phyloP scores from a whole-genome alignment of 805 yeast species.

The Gaillardinia entomophila region DNA sequence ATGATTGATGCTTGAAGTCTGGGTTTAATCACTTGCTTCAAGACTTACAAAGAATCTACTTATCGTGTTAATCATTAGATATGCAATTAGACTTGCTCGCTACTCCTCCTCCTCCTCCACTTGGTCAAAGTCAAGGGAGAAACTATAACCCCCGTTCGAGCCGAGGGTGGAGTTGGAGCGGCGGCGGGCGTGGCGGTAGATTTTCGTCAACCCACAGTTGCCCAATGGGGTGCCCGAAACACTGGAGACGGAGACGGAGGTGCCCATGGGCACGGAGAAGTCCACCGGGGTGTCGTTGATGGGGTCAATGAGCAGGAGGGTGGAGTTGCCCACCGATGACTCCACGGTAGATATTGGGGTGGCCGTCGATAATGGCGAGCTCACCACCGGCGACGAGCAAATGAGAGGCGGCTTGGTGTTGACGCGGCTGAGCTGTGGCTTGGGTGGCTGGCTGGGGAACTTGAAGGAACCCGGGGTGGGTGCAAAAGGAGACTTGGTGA shows the following conservation, averaged over 20 bases:
- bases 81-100: too few species aligned
- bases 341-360: constrained; percentile 25
- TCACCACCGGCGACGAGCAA: constrained; percentile 24
- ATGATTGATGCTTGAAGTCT: too few species aligned
- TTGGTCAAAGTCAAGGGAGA: constrained; percentile 17
- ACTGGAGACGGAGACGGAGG: background rate
- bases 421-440: constrained; percentile 9
- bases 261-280: constrained; percentile 18
- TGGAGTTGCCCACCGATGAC: constrained; percentile 10
- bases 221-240: background rate
- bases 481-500: constrained; percentile 2
- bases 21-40: too few species aligned
- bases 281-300: constrained; percentile 37
- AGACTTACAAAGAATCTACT: too few species aligned
- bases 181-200: constrained; percentile 9
- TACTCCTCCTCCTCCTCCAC: constrained; percentile 15
- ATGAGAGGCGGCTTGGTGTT: constrained; percentile 2
- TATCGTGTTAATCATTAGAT: too few species aligned
- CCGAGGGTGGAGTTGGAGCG: constrained; percentile 16
- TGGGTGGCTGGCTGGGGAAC: constrained; percentile 7
- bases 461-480: constrained; percentile 4
- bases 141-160: constrained; percentile 16
- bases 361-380: constrained; percentile 31
- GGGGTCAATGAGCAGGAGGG: constrained; percentile 24
- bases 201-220: background rate